These are phyloP conservation scores for Syzygium jambos DNA, from an alignment of 345 rosid genomes.

Conservation along the genomic window DNA sequence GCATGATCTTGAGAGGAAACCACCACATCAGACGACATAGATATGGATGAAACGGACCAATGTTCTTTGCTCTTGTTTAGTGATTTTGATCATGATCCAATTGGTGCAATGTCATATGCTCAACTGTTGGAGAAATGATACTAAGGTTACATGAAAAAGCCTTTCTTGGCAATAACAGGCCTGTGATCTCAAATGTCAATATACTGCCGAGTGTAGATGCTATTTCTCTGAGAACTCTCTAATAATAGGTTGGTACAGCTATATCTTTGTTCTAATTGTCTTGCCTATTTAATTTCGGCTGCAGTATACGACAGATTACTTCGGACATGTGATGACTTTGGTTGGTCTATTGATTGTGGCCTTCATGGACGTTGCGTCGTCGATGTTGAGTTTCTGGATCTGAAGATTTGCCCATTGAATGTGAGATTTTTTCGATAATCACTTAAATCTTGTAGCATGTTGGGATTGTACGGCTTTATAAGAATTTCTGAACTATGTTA, in stretches of 20 bases:
- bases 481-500: neutral
- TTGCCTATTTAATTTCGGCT: neutral
- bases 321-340: conserved; percentile 68
- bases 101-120: neutral
- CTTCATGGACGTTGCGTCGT: conserved; percentile 66
- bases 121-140: neutral
- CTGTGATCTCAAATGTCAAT: neutral
- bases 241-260: neutral
- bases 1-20: neutral
- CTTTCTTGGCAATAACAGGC: neutral
- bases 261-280: neutral
- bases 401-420: conserved; percentile 55
- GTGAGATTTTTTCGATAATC: conserved; percentile 33
- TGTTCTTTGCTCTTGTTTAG: neutral
- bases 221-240: neutral
- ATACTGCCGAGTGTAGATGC: neutral
- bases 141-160: neutral
- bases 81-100: neutral
- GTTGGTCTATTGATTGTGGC: conserved; percentile 66
- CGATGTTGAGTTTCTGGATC: conserved; percentile 94
- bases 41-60: neutral
- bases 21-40: neutral
- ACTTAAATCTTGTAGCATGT: neutral
- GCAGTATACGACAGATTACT: conserved; percentile 70
- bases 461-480: neutral